These are phyloP conservation scores for Paramecium octaurelia DNA, from an alignment of 73 alveolate species.

Conservation along the genomic window DNA sequence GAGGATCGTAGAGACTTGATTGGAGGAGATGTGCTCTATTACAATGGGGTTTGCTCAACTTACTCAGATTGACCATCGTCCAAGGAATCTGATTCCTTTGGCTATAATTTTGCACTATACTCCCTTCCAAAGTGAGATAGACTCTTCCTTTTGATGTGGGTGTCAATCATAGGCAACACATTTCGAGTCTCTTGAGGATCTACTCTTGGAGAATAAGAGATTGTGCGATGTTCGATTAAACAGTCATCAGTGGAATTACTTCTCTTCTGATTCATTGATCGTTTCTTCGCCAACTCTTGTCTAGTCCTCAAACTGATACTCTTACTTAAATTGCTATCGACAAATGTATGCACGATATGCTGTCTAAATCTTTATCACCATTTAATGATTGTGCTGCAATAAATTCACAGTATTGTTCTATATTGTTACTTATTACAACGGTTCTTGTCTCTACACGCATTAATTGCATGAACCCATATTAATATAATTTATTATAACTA, in stretches of 20 bases:
- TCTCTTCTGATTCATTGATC: slow-evolving; percentile 1
- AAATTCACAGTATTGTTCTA: background rate
- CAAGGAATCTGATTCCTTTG: background rate
- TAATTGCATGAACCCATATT: slow-evolving; percentile 23
- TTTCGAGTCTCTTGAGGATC: background rate
- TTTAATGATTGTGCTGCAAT: background rate
- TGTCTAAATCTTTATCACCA: background rate
- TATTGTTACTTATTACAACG: background rate
- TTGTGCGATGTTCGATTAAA: background rate
- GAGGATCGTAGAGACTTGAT: background rate
- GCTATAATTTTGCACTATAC: background rate
- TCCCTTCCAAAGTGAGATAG: background rate
- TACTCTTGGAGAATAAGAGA: background rate
- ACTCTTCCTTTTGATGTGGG: background rate
- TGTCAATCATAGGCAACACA: background rate
- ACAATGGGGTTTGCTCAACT: background rate
- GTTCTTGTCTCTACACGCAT: background rate
- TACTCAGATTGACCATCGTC: background rate
- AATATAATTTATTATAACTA: background rate
- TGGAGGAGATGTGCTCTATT: background rate
- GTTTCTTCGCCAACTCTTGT: background rate
- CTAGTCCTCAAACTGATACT: background rate
- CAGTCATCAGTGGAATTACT: background rate
- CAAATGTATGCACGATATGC: background rate
- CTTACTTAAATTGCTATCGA: background rate